Percentiles rank a stretch among this genome's conserved stretches.
These are phyloP conservation scores for Phytophthora ohioensis DNA, from an alignment of 352 stramenopile genomes.

Conservation along the genomic window DNA sequence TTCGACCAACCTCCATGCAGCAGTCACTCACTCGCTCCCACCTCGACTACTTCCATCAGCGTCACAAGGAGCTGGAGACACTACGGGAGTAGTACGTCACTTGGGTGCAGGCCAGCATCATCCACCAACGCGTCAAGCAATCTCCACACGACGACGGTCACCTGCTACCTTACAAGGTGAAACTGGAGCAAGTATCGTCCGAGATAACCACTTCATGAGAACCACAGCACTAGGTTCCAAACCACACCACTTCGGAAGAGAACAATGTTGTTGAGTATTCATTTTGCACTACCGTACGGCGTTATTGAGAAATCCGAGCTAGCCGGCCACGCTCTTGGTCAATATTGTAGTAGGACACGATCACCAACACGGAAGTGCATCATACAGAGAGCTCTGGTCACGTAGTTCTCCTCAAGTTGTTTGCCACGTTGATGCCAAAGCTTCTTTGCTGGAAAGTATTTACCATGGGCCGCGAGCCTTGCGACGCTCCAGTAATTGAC, in stretches of 20 bases:
- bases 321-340: slow-evolving; percentile 1
- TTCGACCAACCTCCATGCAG: neutral
- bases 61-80: neutral
- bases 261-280: slow-evolving; percentile 8
- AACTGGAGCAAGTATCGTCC: neutral
- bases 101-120: neutral
- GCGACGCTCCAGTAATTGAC: slow-evolving; percentile 44
- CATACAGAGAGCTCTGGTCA: neutral
- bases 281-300: slow-evolving; percentile 7
- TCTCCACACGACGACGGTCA: neutral
- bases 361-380: slow-evolving; percentile 12
- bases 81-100: neutral
- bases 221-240: neutral
- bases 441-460: slow-evolving; percentile 17
- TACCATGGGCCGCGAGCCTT: slow-evolving; percentile 38
- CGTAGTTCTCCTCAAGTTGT: neutral
- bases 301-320: neutral
- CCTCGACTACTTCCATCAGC: neutral
- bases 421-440: slow-evolving; percentile 1
- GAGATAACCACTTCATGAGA: too few species aligned
- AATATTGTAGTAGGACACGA: slow-evolving; percentile 12
- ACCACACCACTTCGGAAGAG: neutral
- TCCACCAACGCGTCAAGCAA: neutral
- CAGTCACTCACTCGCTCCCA: neutral
- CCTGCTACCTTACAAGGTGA: neutral